These are phyloP conservation scores for Rosa persica DNA, from an alignment of 306 rosid species.

Conservation along the genomic window DNA sequence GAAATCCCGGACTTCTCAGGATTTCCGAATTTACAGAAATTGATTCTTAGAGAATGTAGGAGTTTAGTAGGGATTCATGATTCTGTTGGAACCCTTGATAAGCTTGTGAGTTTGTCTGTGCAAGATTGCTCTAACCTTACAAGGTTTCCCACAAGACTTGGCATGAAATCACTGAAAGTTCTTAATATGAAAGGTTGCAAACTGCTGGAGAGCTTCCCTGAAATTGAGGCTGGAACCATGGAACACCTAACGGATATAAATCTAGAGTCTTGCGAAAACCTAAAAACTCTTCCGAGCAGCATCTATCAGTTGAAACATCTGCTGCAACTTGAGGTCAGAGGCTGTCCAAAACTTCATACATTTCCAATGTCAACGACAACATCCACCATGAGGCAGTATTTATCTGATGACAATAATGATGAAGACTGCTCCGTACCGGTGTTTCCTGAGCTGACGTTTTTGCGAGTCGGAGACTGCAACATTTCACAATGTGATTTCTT, in stretches of 20 bases:
- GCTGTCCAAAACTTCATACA: background rate
- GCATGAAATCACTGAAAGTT: background rate
- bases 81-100: constrained; percentile 1
- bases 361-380: background rate
- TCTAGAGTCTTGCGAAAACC: background rate
- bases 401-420: background rate
- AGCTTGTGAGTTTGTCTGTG: background rate
- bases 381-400: background rate
- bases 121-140: constrained; percentile 1
- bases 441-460: background rate
- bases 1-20: constrained; percentile 9
- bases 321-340: background rate
- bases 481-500: background rate
- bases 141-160: constrained; percentile 18
- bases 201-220: constrained; percentile 11
- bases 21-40: background rate
- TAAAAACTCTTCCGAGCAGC: background rate
- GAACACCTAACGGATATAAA: background rate
- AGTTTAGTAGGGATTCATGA: constrained; percentile 7
- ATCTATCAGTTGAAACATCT: constrained; percentile 9
- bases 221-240: constrained; percentile 14
- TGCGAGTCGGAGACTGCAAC: constrained; percentile 1
- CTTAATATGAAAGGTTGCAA: constrained; percentile 18
- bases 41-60: background rate
- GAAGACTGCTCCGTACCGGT: background rate